Evolutionary conservation across 257 asterid genomes (phyloP).

Genomic region (Plantago ovata): DNA sequence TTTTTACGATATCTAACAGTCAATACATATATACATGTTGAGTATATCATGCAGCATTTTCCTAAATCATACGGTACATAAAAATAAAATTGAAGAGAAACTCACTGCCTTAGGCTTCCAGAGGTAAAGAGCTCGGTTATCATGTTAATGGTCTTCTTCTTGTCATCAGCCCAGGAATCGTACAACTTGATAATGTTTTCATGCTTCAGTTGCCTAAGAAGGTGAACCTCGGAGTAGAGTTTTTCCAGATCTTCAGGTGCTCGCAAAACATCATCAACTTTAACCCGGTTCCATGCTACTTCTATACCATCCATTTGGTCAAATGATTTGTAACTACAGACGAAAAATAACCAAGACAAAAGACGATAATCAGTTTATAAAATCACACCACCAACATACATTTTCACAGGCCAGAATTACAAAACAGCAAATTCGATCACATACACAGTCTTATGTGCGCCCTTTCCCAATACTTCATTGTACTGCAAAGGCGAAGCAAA

Average conservation of each 20-base stretch:
- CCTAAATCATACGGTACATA: neutral
- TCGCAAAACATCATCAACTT: conserved; percentile 38
- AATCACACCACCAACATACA: conserved; percentile 1
- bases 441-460: conserved; percentile 62
- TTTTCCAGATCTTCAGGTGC: conserved; percentile 64
- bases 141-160: conserved; percentile 77
- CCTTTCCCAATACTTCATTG: conserved; percentile 53
- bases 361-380: neutral
- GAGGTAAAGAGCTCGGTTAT: conserved; percentile 89
- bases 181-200: conserved; percentile 31
- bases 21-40: conserved; percentile 2
- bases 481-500: conserved; percentile 36
- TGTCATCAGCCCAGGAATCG: conserved; percentile 66
- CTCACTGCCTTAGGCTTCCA: conserved; percentile 86
- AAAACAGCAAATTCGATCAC: conserved; percentile 18
- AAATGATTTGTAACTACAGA: conserved; percentile 47
- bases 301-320: conserved; percentile 54
- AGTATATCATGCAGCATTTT: conserved; percentile 9
- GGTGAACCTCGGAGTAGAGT: conserved; percentile 74
- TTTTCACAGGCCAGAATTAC: neutral
- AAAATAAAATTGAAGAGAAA: conserved; percentile 7
- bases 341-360: neutral
- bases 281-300: conserved; percentile 63
- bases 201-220: conserved; percentile 53
- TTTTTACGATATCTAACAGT: conserved; percentile 49